Percentiles rank a stretch among this genome's conserved stretches.
Evolutionary conservation across 2,329 filamentous ascomycete genomes (phyloP).

Genomic region (Colletotrichum paranaense): DNA sequence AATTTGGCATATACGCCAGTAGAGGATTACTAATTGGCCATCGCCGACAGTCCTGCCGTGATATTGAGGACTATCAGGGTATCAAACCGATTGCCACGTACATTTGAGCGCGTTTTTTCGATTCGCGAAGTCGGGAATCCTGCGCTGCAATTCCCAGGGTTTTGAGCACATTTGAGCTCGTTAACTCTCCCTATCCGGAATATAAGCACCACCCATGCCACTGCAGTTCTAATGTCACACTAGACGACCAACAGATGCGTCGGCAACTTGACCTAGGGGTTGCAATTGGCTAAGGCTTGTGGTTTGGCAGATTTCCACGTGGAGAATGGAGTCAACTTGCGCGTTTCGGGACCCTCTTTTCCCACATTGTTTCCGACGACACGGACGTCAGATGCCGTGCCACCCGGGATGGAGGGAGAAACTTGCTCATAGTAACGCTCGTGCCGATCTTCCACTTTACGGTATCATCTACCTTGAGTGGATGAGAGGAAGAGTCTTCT

Average conservation of each 20-base stretch:
- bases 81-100: neutral
- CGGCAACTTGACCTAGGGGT: neutral
- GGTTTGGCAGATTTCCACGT: neutral
- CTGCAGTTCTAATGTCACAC: neutral
- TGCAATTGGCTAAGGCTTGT: neutral
- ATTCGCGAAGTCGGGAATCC: neutral
- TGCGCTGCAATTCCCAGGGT: neutral
- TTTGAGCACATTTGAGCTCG: slow-evolving; percentile 28
- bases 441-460: neutral
- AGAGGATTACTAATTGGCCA: neutral
- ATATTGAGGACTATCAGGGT: neutral
- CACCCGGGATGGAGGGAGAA: neutral
- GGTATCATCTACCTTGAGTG: neutral
- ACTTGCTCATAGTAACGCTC: slow-evolving; percentile 19
- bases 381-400: slow-evolving; percentile 10
- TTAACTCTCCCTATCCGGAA: neutral
- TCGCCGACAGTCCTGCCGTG: neutral
- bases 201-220: neutral
- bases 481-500: neutral
- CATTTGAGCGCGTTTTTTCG: neutral
- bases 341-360: neutral
- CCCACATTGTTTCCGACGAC: slow-evolving; percentile 13
- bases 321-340: neutral
- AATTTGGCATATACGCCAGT: neutral
- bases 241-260: neutral